Evolutionary conservation across 495 filamentous ascomycete genomes (phyloP).

Genomic region (Xylaria grammica): DNA sequence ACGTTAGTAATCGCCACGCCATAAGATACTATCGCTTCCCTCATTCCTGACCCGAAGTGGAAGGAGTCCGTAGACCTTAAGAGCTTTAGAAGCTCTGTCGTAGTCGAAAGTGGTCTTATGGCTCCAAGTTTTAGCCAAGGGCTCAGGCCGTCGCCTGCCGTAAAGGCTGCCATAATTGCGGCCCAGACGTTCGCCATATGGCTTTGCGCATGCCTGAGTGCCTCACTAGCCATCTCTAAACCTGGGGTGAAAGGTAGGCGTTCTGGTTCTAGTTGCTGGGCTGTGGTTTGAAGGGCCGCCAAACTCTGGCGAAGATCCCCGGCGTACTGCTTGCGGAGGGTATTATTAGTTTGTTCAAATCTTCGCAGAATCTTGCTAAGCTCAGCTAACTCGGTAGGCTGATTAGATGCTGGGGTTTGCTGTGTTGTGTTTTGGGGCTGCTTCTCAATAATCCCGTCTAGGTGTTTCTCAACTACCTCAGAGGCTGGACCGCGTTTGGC

Average conservation of each 20-base stretch:
- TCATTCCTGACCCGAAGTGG: slow-evolving; percentile 49
- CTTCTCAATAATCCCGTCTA: neutral
- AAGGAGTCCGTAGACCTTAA: slow-evolving; percentile 47
- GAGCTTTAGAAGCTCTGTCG: slow-evolving; percentile 55
- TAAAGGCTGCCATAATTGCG: slow-evolving; percentile 21
- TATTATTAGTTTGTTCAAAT: slow-evolving; percentile 36
- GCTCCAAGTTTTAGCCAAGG: slow-evolving; percentile 54
- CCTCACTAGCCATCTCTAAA: slow-evolving; percentile 7
- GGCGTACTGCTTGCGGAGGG: slow-evolving; percentile 44
- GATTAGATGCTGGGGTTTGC: neutral
- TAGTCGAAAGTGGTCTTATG: slow-evolving; percentile 60
- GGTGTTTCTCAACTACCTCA: too few relatives aligned
- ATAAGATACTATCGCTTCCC: slow-evolving; percentile 48
- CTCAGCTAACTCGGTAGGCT: slow-evolving; percentile 27
- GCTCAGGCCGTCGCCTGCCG: slow-evolving; percentile 35
- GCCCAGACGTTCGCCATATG: slow-evolving; percentile 23
- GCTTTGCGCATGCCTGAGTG: slow-evolving; percentile 28
- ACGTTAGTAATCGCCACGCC: slow-evolving; percentile 48
- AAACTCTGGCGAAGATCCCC: slow-evolving; percentile 48
- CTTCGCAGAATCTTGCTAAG: slow-evolving; percentile 40
- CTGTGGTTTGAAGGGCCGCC: slow-evolving; percentile 29
- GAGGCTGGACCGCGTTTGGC: neutral
- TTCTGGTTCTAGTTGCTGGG: slow-evolving; percentile 4
- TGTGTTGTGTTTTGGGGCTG: neutral
- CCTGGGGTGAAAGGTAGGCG: too few relatives aligned